Conservation (phyloP, 179 eudicot genomes). For the Vitellaria paradoxa region DNA sequence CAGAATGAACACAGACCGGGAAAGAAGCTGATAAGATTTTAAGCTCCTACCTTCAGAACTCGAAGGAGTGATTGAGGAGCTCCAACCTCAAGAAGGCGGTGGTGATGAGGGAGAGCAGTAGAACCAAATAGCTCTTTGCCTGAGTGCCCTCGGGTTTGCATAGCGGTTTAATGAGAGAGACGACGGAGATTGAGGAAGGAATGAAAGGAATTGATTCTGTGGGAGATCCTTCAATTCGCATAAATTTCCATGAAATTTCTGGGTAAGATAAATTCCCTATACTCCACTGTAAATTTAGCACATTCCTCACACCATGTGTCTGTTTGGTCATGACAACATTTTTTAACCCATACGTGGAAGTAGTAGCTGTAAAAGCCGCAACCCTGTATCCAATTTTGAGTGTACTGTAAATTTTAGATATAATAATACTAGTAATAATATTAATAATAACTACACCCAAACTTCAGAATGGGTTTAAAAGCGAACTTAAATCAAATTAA, state of each 20-base stretch:
- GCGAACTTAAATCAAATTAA: too few species aligned
- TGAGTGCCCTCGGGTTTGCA: constrained; percentile 54
- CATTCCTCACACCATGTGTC: not conserved
- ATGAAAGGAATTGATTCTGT: constrained; percentile 58
- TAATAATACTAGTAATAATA: too few species aligned
- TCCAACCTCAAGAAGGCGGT: constrained; percentile 27
- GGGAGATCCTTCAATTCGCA: constrained; percentile 56
- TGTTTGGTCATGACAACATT: not conserved
- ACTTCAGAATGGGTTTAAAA: too few species aligned
- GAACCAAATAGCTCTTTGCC: constrained; percentile 35
- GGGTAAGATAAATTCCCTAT: not conserved
- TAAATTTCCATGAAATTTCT: constrained; percentile 39
- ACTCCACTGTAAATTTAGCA: not conserved
- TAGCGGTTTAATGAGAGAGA: constrained; percentile 45
- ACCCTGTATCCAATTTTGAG: too few species aligned
- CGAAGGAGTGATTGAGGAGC: constrained; percentile 21
- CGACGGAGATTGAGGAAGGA: constrained; percentile 43
- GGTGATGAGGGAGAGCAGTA: constrained; percentile 24
- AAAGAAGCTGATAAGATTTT: constrained; percentile 26
- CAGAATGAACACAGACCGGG: not conserved
- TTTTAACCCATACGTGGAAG: not conserved
- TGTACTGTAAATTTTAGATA: too few species aligned
- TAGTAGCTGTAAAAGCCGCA: not conserved
- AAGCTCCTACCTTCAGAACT: constrained; percentile 35
- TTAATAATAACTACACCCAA: too few species aligned